A percentile compares a stretch with the other conserved stretches of the same genome.
Evolutionary conservation across 495 filamentous ascomycete species (phyloP).

Genomic region (Letharia lupina): DNA sequence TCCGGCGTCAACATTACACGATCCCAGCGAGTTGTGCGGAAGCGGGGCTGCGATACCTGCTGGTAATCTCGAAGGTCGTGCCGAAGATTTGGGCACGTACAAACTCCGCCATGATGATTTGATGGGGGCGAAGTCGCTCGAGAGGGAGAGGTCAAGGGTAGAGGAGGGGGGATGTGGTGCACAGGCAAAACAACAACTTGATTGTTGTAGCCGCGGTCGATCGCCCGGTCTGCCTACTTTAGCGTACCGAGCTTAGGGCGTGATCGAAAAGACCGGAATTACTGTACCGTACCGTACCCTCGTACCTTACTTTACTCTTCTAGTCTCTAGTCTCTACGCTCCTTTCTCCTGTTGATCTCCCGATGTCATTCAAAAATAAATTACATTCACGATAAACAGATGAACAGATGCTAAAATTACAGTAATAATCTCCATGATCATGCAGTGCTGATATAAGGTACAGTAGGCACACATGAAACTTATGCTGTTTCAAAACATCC

Average conservation of each 20-base stretch:
- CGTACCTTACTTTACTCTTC: too few species aligned
- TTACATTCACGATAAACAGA: too few species aligned
- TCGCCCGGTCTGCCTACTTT: constrained; percentile 1
- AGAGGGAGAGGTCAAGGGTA: background rate
- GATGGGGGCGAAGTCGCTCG: constrained; percentile 1
- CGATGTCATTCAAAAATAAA: background rate
- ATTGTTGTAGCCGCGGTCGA: constrained; percentile 18
- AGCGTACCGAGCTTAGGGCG: constrained; percentile 11
- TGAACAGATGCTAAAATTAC: background rate
- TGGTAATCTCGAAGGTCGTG: constrained; percentile 99
- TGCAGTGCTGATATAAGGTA: background rate
- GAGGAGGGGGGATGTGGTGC: background rate
- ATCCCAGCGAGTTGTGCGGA: constrained; percentile 6
- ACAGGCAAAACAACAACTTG: constrained; percentile 2
- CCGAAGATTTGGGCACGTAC: constrained; percentile 98
- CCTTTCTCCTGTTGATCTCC: constrained; percentile 18
- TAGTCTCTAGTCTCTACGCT: too few species aligned
- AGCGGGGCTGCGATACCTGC: constrained; percentile 53
- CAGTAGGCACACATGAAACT: too few species aligned
- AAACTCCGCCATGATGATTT: constrained; percentile 84
- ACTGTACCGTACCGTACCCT: too few species aligned
- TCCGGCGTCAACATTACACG: constrained; percentile 24
- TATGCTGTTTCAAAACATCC: too few species aligned
- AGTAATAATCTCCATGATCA: background rate
- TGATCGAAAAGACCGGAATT: background rate